Conservation (phyloP, 2,329 filamentous ascomycete species). For the Dryadomyces quercus-mongolicae region DNA sequence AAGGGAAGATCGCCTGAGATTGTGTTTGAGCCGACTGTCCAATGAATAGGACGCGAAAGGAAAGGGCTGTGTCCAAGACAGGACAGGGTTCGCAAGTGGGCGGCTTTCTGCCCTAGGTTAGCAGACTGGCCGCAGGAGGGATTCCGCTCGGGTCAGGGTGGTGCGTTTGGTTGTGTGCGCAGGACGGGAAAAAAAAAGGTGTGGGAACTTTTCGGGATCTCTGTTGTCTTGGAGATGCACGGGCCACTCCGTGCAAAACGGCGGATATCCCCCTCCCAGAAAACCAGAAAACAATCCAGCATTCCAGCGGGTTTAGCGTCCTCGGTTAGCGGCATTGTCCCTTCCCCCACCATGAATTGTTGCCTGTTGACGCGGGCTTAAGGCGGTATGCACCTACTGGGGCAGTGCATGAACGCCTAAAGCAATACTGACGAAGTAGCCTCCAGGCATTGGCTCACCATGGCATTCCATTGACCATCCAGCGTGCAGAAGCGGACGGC, state of each 20-base stretch:
- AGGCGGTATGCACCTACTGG: constrained; percentile 1
- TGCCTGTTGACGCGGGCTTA: background rate
- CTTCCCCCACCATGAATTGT: background rate
- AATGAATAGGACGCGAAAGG: background rate
- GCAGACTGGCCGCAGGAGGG: background rate
- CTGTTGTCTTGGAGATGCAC: constrained; percentile 16
- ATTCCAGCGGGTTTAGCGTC: background rate
- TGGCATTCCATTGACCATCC: too few species aligned
- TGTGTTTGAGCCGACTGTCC: background rate
- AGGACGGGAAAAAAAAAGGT: background rate
- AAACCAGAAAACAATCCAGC: background rate
- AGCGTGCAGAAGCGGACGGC: too few species aligned
- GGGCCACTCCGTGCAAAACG: constrained; percentile 6
- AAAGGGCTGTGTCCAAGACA: background rate
- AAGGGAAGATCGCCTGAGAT: background rate
- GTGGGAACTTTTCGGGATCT: constrained; percentile 8
- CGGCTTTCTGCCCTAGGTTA: constrained; percentile 1
- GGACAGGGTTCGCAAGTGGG: background rate
- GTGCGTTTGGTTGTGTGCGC: constrained; percentile 1
- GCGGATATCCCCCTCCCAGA: background rate
- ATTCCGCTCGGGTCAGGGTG: background rate
- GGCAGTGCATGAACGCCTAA: constrained; percentile 3
- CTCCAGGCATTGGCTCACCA: too few species aligned
- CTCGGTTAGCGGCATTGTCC: background rate
- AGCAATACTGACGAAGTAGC: constrained; percentile 1